These are phyloP conservation scores for fission yeast (Schizosaccharomyces pombe) DNA, from an alignment of 805 yeast genomes.

Conservation along the genomic window DNA sequence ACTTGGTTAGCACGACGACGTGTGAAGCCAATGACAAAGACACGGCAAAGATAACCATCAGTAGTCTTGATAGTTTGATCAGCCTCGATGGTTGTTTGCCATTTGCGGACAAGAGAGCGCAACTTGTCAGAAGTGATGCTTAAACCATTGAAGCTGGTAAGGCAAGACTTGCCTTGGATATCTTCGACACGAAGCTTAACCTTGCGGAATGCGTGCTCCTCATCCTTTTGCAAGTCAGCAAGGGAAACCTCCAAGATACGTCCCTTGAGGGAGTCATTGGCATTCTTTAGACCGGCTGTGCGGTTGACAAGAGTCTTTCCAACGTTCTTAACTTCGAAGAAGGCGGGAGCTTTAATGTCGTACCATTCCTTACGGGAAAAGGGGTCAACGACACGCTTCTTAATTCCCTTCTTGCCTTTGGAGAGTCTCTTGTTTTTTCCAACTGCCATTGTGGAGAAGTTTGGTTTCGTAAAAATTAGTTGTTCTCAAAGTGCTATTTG, in stretches of 20 bases:
- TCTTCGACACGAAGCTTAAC: conserved; percentile 94
- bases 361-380: conserved; percentile 91
- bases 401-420: conserved; percentile 88
- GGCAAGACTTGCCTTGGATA: conserved; percentile 94
- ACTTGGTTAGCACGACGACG: conserved; percentile 91
- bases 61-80: conserved; percentile 94
- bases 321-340: conserved; percentile 93
- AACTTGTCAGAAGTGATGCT: conserved; percentile 95
- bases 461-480: neutral
- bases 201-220: conserved; percentile 96
- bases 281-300: conserved; percentile 90
- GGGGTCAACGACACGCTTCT: conserved; percentile 98
- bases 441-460: conserved; percentile 31
- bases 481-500: neutral
- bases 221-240: conserved; percentile 87
- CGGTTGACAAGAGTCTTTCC: conserved; percentile 97
- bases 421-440: conserved; percentile 69
- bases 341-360: conserved; percentile 95
- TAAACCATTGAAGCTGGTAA: conserved; percentile 98
- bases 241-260: conserved; percentile 87
- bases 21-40: conserved; percentile 95
- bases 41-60: conserved; percentile 90
- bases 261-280: conserved; percentile 95
- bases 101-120: conserved; percentile 92
- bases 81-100: conserved; percentile 97